Evolutionary conservation across 148 eudicot genomes (phyloP).

Genomic region (Euryodendron excelsum): DNA sequence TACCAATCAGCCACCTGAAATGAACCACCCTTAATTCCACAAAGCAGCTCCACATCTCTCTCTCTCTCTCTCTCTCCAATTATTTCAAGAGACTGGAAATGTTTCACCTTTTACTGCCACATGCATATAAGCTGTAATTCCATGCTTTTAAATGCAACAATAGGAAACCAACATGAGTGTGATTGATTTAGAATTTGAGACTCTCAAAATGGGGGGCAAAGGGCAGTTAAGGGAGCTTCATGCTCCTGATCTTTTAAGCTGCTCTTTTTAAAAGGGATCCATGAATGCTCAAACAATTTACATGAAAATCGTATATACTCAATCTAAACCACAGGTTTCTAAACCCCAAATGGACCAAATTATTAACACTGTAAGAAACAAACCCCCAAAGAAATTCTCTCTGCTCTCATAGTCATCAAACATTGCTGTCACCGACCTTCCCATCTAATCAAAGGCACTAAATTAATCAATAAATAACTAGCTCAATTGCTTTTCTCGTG

Average conservation of each 20-base stretch:
- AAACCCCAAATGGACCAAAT: background rate
- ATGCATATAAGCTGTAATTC: conserved; percentile 1
- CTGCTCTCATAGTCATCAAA: conserved; percentile 5
- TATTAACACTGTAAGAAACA: background rate
- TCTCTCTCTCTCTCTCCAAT: conserved; percentile 18
- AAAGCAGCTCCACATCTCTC: background rate
- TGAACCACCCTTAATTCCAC: background rate
- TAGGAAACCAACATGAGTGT: background rate
- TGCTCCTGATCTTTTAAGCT: too few relatives aligned
- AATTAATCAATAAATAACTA: background rate
- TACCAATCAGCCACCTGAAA: background rate
- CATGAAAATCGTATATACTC: background rate
- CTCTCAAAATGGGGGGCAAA: too few relatives aligned
- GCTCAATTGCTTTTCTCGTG: background rate
- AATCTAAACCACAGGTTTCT: conserved; percentile 10
- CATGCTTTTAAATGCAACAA: conserved; percentile 9
- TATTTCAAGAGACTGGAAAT: conserved; percentile 12
- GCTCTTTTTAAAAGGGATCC: background rate
- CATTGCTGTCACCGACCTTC: background rate
- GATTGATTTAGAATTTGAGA: background rate
- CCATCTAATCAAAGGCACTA: conserved; percentile 5
- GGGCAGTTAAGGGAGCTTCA: too few relatives aligned
- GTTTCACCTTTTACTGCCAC: background rate
- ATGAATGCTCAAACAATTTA: background rate
- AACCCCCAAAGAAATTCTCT: background rate